These are phyloP conservation scores for Pezicula neosporulosa DNA, from an alignment of 2,329 filamentous ascomycete genomes.

Conservation along the genomic window DNA sequence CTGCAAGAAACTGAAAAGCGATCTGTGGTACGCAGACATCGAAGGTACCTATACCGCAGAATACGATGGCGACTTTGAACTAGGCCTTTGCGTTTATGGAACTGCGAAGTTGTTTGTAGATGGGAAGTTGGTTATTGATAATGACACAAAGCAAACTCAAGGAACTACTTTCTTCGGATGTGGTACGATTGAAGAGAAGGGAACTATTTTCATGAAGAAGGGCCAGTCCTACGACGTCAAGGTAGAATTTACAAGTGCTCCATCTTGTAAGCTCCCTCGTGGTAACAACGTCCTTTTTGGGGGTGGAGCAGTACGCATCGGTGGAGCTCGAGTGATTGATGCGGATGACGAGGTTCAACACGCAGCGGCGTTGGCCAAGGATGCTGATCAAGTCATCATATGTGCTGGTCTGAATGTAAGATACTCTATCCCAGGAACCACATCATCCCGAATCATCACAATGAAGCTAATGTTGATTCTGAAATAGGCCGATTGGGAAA, in stretches of 20 bases:
- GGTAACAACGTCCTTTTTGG: slow-evolving; percentile 46
- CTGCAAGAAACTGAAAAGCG: slow-evolving; percentile 30
- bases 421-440: not conserved
- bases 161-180: slow-evolving; percentile 29
- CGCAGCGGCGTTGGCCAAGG: slow-evolving; percentile 64
- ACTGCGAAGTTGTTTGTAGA: slow-evolving; percentile 32
- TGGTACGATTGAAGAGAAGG: slow-evolving; percentile 31
- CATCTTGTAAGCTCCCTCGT: slow-evolving; percentile 52
- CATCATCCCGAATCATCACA: too few relatives aligned
- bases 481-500: slow-evolving; percentile 65
- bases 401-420: slow-evolving; percentile 69
- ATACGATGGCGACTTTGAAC: slow-evolving; percentile 26
- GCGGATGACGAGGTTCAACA: slow-evolving; percentile 57
- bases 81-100: slow-evolving; percentile 30
- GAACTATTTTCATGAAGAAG: slow-evolving; percentile 21
- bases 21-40: slow-evolving; percentile 37
- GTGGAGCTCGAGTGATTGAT: slow-evolving; percentile 56
- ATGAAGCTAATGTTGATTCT: too few relatives aligned
- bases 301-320: slow-evolving; percentile 59
- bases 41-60: slow-evolving; percentile 28
- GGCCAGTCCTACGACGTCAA: slow-evolving; percentile 28
- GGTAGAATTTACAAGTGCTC: slow-evolving; percentile 49
- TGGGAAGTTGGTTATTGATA: slow-evolving; percentile 31
- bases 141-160: slow-evolving; percentile 27
- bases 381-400: slow-evolving; percentile 73